A percentile compares a stretch with the other conserved stretches of the same genome.
These are phyloP conservation scores for Fusarium coicis DNA, from an alignment of 2,329 filamentous ascomycete species.

Conservation along the genomic window DNA sequence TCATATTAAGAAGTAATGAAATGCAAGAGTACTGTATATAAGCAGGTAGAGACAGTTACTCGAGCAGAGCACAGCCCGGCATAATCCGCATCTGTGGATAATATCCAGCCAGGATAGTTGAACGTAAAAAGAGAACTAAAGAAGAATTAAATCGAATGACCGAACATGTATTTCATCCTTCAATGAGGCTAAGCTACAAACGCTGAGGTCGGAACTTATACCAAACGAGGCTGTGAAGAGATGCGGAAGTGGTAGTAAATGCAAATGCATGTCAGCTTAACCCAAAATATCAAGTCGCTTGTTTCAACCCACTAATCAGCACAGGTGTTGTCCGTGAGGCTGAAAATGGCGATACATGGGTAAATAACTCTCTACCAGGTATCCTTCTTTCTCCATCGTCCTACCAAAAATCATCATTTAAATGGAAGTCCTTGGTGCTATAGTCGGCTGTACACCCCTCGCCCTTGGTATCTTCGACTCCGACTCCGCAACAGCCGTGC, in stretches of 20 bases:
- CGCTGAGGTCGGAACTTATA: too few relatives aligned
- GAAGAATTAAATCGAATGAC: too few relatives aligned
- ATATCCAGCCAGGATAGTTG: too few relatives aligned
- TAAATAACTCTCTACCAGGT: background rate
- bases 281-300: background rate
- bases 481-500: background rate
- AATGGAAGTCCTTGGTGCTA: background rate
- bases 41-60: too few relatives aligned
- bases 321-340: background rate
- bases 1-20: too few relatives aligned
- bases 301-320: background rate
- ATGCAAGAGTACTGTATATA: too few relatives aligned
- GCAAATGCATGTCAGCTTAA: background rate
- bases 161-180: too few relatives aligned
- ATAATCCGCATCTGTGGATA: too few relatives aligned
- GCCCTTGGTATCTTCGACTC: background rate
- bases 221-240: background rate
- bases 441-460: background rate
- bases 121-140: too few relatives aligned
- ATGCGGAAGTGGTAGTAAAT: background rate
- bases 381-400: background rate
- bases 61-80: too few relatives aligned
- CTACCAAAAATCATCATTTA: too few relatives aligned
- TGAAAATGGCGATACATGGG: background rate
- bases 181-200: too few relatives aligned